Evolutionary conservation across 2,329 filamentous ascomycete species (phyloP), one percentile per base, ranked within the genome.

Genomic region (Colletotrichum kahawae): DNA sequence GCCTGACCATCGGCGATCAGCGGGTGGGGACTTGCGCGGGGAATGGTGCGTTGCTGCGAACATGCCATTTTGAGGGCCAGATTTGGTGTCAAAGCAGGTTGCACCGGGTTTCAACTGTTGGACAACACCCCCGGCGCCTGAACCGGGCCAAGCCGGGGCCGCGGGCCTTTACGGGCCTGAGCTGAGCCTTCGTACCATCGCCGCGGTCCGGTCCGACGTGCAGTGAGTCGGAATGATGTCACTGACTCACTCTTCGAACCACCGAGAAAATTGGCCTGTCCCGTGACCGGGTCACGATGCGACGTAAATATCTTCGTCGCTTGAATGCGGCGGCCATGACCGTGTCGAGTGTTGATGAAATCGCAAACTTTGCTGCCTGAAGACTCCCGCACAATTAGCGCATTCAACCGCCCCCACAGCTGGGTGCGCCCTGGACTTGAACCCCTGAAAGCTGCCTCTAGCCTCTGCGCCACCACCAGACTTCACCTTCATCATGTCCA

Each of bases 191-290:
- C 57, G 31, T 62, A 34, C 29, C 18, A 57, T 67, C 51, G 65
- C 21, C 51, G 67, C 67, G 67, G 67, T 69, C 67, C 67, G 67
- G 56, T 69, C 67, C 67, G 67, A 62, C 34, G 21, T 51, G 43
- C 43, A 51, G n/a, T 51, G 43, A 14, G 10, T 24, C 21, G 34
- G 56, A 21, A 62, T 62, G 67, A 69, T 69, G 67, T 69, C 67
- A 69, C 56, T 59, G 67, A 69, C 56, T 51, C 67, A 51, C n/a
- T 34, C 27, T 69, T 62, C 67, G 36, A 62, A 69, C 29, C 56
- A 60, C 36, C 27, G 21, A 27, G 29, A 29, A 18, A 21, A 18
- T 43, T 5, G 60, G 10, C 9, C 24, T 27, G 43, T 67, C 64
- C 54, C 66, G 66, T 68, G 66, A 60, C 54, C 7, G 3, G 18